A percentile compares a stretch with the other conserved stretches of the same genome.
Conservation (phyloP, 1,284 basidiomycete genomes). For the Apiotrichum veenhuisii region DNA sequence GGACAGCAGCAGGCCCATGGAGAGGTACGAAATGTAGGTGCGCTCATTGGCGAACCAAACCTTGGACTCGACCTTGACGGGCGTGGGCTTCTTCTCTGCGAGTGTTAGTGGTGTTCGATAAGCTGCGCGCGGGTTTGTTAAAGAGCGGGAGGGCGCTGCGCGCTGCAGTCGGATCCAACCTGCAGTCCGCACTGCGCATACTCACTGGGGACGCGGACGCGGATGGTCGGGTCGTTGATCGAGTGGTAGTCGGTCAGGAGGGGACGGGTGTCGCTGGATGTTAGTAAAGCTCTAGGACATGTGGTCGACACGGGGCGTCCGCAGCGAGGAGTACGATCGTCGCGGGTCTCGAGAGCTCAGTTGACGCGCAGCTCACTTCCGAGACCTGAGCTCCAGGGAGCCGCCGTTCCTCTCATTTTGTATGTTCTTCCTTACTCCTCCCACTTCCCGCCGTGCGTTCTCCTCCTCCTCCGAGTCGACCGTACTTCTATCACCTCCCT, state of each 20-base stretch:
- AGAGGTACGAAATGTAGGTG: conserved; percentile 90
- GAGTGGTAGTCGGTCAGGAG: conserved; percentile 45
- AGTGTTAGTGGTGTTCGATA: conserved; percentile 7
- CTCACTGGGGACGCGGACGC: conserved; percentile 42
- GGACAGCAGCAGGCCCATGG: conserved; percentile 77
- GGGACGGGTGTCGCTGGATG: conserved; percentile 25
- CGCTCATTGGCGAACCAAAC: conserved; percentile 99
- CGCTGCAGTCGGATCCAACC: no score
- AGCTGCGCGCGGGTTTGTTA: no score
- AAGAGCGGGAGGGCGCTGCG: no score
- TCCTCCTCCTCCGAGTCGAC: no score
- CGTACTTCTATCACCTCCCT: no score
- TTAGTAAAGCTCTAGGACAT: not conserved
- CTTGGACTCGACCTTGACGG: conserved; percentile 91
- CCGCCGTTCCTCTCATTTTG: no score
- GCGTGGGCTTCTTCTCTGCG: conserved; percentile 74
- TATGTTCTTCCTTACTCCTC: no score
- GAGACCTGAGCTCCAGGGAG: no score
- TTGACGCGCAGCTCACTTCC: no score
- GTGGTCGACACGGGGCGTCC: not conserved
- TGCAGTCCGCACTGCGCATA: conserved; percentile 1
- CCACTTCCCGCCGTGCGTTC: no score
- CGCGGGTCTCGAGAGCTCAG: no score
- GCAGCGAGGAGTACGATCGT: no score
- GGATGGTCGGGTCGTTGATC: conserved; percentile 41